phyloP scores from a whole-genome alignment of 257 asterid genomes.

The Eustoma russellianum region DNA sequence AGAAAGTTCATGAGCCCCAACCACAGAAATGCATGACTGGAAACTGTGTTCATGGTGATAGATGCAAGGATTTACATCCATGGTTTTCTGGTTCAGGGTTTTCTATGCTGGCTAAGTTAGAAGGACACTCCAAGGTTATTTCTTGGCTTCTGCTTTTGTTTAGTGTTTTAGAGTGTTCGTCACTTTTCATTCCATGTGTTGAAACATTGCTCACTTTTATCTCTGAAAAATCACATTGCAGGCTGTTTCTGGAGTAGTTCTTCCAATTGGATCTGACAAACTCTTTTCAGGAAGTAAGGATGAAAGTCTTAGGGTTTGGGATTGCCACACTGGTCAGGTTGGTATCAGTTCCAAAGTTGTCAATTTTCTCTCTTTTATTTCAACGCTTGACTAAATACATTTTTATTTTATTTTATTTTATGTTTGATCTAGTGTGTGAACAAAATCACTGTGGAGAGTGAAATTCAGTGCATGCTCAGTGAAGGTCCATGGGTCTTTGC shows the following conservation, averaged over 20 bases:
- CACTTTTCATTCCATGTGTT: not conserved
- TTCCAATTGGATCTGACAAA: conserved; percentile 36
- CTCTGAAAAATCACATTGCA: not conserved
- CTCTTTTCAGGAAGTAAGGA: conserved; percentile 37
- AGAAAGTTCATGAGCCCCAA: conserved; percentile 10
- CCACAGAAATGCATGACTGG: conserved; percentile 24
- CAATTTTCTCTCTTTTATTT: not conserved
- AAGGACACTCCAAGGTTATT: conserved; percentile 45
- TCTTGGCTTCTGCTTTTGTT: not conserved
- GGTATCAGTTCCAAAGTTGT: not conserved
- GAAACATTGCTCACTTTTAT: not conserved
- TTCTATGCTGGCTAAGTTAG: conserved; percentile 31
- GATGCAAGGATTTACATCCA: conserved; percentile 34
- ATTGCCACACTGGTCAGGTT: conserved; percentile 46
- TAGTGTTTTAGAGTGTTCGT: not conserved
- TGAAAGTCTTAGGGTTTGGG: conserved; percentile 26
- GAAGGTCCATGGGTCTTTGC: conserved; percentile 54
- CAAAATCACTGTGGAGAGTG: conserved; percentile 14
- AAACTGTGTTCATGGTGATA: conserved; percentile 33
- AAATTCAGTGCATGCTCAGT: conserved; percentile 28
- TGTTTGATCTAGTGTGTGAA: conserved; percentile 23
- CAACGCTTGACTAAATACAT: not conserved
- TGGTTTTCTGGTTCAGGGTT: conserved; percentile 38
- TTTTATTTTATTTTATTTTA: not conserved
- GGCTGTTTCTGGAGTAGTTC: conserved; percentile 42